Base-by-base conservation (phyloP, 441 rosid species). In the Euphorbia corollata region DNA sequence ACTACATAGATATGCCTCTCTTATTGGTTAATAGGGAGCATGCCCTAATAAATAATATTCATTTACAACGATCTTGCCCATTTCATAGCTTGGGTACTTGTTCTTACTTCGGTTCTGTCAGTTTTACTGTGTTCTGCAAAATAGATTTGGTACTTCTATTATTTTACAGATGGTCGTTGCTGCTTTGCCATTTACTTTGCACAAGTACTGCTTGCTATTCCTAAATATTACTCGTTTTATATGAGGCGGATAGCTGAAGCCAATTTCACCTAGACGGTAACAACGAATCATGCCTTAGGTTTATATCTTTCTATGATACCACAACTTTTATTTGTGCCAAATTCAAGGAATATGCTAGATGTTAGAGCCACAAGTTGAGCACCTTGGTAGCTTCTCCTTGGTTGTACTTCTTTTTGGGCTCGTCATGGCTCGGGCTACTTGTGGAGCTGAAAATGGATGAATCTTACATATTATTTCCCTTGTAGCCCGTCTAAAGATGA, bases 211-310 rank as follows among this genome's bases (percentile, higher is more conserved):
- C 41, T 6, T 36, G 41, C 41, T 50, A 30, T n/a, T 18, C 45
- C 27, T 30, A 16, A 5, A 22, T 50, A 23, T 34, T 7, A 63
- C 55, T 24, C 27, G 22, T 45, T 47, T 54, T 10, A 20, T 54
- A 22, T 9, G 30, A 15, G 30, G 36, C 34, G 7, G 30, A 50
- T 18, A 50, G 18, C 47, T 47, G 41, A 18, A 15, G 34, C 27
- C 36, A 18, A 30, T 18, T 64, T 20, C 59, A 64, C 19, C 15
- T 50, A 47, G 64, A 61, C 11, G 64, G 9, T 60, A 43, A 60
- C n/a, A 36, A 5, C 7, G 18, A 34, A 13, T 36, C 11, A 47
- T 47, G n/a, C 8, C 1, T 60, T 60, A 18, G 22, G 20, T 59
- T 59, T 16, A 59, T 59, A 36, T 2, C 23, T 32, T 16, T 30